Conservation (phyloP, 805 yeast genomes). For the Metschnikowia sp. region DNA sequence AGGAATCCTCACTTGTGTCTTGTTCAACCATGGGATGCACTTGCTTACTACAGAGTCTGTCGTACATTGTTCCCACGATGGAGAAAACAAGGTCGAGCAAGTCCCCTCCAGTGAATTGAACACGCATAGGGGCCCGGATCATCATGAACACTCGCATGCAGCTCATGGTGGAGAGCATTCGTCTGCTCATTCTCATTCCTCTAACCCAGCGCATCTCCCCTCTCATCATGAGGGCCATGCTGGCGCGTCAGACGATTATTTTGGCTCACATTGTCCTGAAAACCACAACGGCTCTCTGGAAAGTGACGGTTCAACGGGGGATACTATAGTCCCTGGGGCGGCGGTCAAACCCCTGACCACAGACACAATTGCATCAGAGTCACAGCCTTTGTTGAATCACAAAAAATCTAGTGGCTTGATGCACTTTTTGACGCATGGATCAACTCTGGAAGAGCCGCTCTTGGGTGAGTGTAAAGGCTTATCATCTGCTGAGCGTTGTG, state of each 20-base stretch:
- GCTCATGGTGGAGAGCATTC: background rate
- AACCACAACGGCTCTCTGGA: background rate
- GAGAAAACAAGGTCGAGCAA: slow-evolving; percentile 22
- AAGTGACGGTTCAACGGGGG: background rate
- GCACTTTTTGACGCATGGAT: slow-evolving; percentile 24
- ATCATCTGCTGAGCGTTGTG: slow-evolving; percentile 39
- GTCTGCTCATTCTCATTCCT: slow-evolving; percentile 16
- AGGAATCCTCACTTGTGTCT: slow-evolving; percentile 62
- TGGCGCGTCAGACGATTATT: slow-evolving; percentile 1
- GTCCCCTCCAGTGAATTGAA: slow-evolving; percentile 13
- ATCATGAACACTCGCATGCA: slow-evolving; percentile 15
- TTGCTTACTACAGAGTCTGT: slow-evolving; percentile 73
- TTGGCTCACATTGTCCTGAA: background rate
- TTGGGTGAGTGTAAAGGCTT: slow-evolving; percentile 50
- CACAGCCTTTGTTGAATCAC: slow-evolving; percentile 12
- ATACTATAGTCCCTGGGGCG: background rate
- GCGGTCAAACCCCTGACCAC: background rate
- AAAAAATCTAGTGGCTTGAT: slow-evolving; percentile 22
- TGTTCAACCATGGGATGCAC: slow-evolving; percentile 66
- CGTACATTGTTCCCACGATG: slow-evolving; percentile 79
- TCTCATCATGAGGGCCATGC: background rate
- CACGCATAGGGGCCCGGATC: slow-evolving; percentile 6
- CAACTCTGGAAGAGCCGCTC: slow-evolving; percentile 17
- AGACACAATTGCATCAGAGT: slow-evolving; percentile 2
- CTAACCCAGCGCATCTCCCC: background rate